A percentile compares a stretch with the other conserved stretches of the same genome.
phyloP scores from a whole-genome alignment of 148 eudicot species.

The Bassia scoparia region DNA sequence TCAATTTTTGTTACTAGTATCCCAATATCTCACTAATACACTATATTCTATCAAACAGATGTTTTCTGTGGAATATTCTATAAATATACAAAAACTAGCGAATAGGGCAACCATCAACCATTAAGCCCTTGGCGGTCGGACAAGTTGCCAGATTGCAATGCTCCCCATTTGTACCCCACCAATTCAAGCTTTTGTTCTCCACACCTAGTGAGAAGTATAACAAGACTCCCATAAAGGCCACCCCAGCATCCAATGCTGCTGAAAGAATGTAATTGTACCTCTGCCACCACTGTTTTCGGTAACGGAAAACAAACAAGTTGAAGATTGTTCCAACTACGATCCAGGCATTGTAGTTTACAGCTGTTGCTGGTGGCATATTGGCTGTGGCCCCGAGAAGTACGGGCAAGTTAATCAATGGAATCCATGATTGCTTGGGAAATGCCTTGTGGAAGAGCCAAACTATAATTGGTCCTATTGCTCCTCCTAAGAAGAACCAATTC shows the following conservation, averaged over 20 bases:
- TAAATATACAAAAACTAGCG: conserved; percentile 25
- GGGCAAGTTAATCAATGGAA: conserved; percentile 82
- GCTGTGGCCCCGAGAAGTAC: conserved; percentile 91
- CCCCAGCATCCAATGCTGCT: conserved; percentile 96
- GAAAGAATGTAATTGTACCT: conserved; percentile 90
- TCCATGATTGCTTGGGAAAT: conserved; percentile 83
- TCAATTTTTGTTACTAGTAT: conserved; percentile 14
- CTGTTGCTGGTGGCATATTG: conserved; percentile 83
- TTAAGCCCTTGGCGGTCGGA: conserved; percentile 83
- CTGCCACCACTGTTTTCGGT: conserved; percentile 93
- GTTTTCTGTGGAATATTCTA: neutral
- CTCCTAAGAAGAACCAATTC: conserved; percentile 97
- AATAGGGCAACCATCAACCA: conserved; percentile 68
- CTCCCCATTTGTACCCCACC: conserved; percentile 97
- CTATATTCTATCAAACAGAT: conserved; percentile 8
- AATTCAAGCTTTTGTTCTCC: conserved; percentile 51
- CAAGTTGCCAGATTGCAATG: conserved; percentile 80
- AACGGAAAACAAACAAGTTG: conserved; percentile 76
- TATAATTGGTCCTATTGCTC: conserved; percentile 73
- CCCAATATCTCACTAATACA: conserved; percentile 10
- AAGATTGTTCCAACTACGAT: conserved; percentile 76
- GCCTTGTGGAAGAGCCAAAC: conserved; percentile 87
- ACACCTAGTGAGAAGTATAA: conserved; percentile 69
- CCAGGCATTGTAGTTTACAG: conserved; percentile 89
- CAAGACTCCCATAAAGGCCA: conserved; percentile 90